phyloP scores from a whole-genome alignment of 306 rosid species.

The Begonia peltatifolia region DNA sequence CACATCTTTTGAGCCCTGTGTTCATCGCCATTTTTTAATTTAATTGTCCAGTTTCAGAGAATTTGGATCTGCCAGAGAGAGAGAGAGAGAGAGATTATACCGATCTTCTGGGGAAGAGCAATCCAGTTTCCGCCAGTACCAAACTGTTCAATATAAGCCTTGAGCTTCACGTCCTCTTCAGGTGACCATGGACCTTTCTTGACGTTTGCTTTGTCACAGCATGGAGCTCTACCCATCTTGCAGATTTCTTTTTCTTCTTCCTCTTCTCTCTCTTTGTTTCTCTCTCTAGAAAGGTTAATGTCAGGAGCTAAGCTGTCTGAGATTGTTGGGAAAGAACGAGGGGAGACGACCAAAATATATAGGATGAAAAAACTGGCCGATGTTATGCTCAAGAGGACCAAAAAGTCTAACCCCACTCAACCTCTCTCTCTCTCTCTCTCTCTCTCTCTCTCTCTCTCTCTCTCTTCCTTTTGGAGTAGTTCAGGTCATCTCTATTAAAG shows the following conservation, averaged over 20 bases:
- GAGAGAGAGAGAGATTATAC: slow-evolving; percentile 14
- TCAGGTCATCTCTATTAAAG: slow-evolving; percentile 26
- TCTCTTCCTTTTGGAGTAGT: slow-evolving; percentile 72
- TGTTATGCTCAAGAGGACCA: slow-evolving; percentile 49
- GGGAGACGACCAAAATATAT: slow-evolving; percentile 52
- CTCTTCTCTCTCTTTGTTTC: slow-evolving; percentile 2
- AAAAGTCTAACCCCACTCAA: slow-evolving; percentile 26
- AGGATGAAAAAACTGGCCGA: slow-evolving; percentile 46
- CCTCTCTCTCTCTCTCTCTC: slow-evolving; percentile 32
- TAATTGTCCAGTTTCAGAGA: too few relatives aligned
- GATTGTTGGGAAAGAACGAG: slow-evolving; percentile 32
- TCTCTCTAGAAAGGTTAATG: slow-evolving; percentile 2
- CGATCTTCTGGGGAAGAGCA: slow-evolving; percentile 98
- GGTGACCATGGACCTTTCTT: slow-evolving; percentile 99
- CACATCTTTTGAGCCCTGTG: slow-evolving; percentile 95
- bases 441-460: slow-evolving; percentile 17
- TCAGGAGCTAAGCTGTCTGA: slow-evolving; percentile 13
- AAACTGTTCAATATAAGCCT: slow-evolving; percentile 61
- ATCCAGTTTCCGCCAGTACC: slow-evolving; percentile 99
- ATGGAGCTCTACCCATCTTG: slow-evolving; percentile 94
- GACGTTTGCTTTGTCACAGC: slow-evolving; percentile 92
- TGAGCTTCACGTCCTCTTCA: slow-evolving; percentile 82
- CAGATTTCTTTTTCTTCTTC: not conserved
- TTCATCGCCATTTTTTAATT: not conserved
- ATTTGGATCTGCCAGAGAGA: not conserved